These are phyloP conservation scores for Ceriops tagal DNA, from an alignment of 345 rosid species.

Conservation along the genomic window DNA sequence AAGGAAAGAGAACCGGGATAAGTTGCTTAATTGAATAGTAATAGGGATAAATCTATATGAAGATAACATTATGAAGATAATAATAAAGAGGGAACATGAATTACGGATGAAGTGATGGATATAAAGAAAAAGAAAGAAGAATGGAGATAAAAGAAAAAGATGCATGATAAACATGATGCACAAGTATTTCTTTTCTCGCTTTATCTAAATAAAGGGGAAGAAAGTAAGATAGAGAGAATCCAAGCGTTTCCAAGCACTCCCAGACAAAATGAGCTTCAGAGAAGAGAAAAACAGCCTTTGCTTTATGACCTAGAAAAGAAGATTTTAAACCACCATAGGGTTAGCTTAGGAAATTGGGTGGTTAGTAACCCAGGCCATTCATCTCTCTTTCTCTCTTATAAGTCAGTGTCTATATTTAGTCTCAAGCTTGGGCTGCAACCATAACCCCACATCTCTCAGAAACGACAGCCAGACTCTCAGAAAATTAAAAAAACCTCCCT, in stretches of 20 bases:
- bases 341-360: conserved; percentile 55
- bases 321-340: conserved; percentile 51
- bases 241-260: conserved; percentile 62
- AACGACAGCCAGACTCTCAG: conserved; percentile 15
- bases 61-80: neutral
- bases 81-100: conserved; percentile 1
- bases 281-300: conserved; percentile 61
- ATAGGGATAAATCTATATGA: too few relatives aligned
- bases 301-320: conserved; percentile 79
- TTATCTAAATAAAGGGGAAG: conserved; percentile 14
- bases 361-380: conserved; percentile 27
- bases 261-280: conserved; percentile 70
- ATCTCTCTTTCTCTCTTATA: conserved; percentile 10
- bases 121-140: conserved; percentile 4
- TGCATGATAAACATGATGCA: conserved; percentile 1
- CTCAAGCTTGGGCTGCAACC: conserved; percentile 31
- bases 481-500: conserved; percentile 21
- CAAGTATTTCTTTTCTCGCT: conserved; percentile 2
- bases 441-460: conserved; percentile 47
- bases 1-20: conserved; percentile 29
- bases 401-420: conserved; percentile 58
- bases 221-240: conserved; percentile 49
- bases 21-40: conserved; percentile 10
- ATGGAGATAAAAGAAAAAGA: conserved; percentile 13
- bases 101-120: neutral